Percentiles rank a stretch among this genome's conserved stretches.
Evolutionary conservation across 176 grass and related monocot species (phyloP).

Genomic region (Luzula sylvatica): DNA sequence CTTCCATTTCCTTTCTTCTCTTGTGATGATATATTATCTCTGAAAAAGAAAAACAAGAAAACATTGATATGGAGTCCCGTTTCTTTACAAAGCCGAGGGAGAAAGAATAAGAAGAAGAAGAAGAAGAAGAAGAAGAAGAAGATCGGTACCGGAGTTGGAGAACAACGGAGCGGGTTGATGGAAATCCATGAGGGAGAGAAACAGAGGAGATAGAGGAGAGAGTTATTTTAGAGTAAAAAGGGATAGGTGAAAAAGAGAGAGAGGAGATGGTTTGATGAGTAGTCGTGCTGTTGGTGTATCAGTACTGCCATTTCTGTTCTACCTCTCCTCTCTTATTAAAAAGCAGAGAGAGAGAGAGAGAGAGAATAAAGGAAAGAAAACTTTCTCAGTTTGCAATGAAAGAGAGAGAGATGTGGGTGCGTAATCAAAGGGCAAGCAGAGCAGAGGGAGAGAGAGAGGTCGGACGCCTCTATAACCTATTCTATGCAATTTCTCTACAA

Average conservation of each 20-base stretch:
- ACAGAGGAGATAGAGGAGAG: not conserved
- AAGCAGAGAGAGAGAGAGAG: not conserved
- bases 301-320: too few species aligned
- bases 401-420: not conserved
- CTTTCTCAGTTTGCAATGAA: slow-evolving; percentile 5
- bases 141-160: slow-evolving; percentile 9
- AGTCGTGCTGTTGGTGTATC: too few species aligned
- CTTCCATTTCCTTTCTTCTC: slow-evolving; percentile 19
- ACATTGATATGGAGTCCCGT: too few species aligned
- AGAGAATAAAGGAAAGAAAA: slow-evolving; percentile 16
- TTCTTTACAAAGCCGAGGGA: too few species aligned
- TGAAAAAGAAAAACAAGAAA: too few species aligned
- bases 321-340: too few species aligned
- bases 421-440: slow-evolving; percentile 13
- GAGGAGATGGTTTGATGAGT: slow-evolving; percentile 4
- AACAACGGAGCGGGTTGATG: slow-evolving; percentile 6
- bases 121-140: not conserved
- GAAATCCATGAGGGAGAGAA: slow-evolving; percentile 16
- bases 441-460: not conserved
- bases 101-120: not conserved
- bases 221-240: too few species aligned
- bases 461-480: too few species aligned
- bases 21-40: slow-evolving; percentile 19
- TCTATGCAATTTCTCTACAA: too few species aligned
- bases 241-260: slow-evolving; percentile 14